Percentiles rank a stretch among this genome's conserved stretches.
Evolutionary conservation across 106 monocot species (phyloP).

Genomic region (Allium sativum): DNA sequence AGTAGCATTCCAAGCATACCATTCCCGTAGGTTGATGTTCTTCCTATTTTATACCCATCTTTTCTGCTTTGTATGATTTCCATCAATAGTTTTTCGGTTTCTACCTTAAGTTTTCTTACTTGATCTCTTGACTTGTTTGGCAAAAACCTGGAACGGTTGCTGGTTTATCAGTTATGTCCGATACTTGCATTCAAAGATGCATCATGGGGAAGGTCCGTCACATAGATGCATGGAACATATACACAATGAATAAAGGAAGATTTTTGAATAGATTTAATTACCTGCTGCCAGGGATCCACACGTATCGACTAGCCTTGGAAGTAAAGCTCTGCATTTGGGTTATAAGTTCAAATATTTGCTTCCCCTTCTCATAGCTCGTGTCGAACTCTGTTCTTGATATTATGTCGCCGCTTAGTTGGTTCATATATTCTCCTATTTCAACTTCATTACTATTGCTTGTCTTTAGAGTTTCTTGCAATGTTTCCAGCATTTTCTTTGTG

Average conservation of each 20-base stretch:
- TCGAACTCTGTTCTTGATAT: slow-evolving; percentile 72
- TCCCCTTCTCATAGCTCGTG: slow-evolving; percentile 75
- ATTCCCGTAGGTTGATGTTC: slow-evolving; percentile 46
- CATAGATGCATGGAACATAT: too few relatives aligned
- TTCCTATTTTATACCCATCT: slow-evolving; percentile 53
- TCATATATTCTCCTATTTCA: slow-evolving; percentile 76
- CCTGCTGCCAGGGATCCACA: slow-evolving; percentile 84
- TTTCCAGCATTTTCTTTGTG: slow-evolving; percentile 38
- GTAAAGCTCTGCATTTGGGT: slow-evolving; percentile 61
- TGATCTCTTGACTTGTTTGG: slow-evolving; percentile 80
- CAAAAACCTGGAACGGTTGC: slow-evolving; percentile 40
- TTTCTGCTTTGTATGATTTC: slow-evolving; percentile 61
- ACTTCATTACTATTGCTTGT: slow-evolving; percentile 26
- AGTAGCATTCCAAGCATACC: slow-evolving; percentile 70
- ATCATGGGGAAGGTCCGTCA: too few relatives aligned
- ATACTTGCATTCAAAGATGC: too few relatives aligned
- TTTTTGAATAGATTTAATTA: not conserved
- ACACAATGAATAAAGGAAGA: too few relatives aligned
- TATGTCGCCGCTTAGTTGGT: slow-evolving; percentile 63
- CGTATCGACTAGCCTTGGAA: slow-evolving; percentile 61
- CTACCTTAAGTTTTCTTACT: slow-evolving; percentile 47
- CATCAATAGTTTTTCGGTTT: slow-evolving; percentile 59
- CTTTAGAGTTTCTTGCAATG: slow-evolving; percentile 27
- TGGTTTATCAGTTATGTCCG: too few relatives aligned
- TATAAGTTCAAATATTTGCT: slow-evolving; percentile 52